phyloP scores from a whole-genome alignment of 345 rosid genomes.

The Orychophragmus violaceus region DNA sequence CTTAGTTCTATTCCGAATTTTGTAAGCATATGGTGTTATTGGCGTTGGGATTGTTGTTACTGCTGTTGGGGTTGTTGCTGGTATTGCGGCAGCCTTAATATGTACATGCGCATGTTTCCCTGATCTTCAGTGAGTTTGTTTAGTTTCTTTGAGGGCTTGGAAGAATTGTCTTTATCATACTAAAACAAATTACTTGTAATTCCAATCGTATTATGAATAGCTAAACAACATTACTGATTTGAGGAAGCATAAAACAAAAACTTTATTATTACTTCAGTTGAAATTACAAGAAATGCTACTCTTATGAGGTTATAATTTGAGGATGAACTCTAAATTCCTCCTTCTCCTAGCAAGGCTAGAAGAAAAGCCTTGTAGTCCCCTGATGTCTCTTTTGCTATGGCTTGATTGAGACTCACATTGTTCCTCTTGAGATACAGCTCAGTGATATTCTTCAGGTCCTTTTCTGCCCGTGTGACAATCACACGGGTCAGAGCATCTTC shows the following conservation, averaged over 20 bases:
- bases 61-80: conserved; percentile 66
- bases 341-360: conserved; percentile 48
- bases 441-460: conserved; percentile 54
- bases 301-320: neutral
- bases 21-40: conserved; percentile 64
- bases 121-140: conserved; percentile 27
- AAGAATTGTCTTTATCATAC: neutral
- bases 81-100: conserved; percentile 63
- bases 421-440: conserved; percentile 50
- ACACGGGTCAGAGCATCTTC: conserved; percentile 54
- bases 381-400: conserved; percentile 37
- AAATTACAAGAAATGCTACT: conserved; percentile 6
- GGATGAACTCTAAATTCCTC: conserved; percentile 10
- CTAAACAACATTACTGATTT: conserved; percentile 8
- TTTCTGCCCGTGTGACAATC: conserved; percentile 55
- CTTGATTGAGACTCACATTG: conserved; percentile 40
- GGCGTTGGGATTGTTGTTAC: conserved; percentile 82
- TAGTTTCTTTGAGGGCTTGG: neutral
- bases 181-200: conserved; percentile 12
- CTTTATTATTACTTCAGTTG: conserved; percentile 14
- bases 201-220: conserved; percentile 11
- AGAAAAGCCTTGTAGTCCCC: conserved; percentile 58
- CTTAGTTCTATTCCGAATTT: neutral
- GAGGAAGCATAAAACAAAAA: conserved; percentile 8
- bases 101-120: conserved; percentile 19